A percentile compares a stretch with the other conserved stretches of the same genome.
phyloP scores from a whole-genome alignment of 106 monocot species.

The Dendrobium chrysotoxum region DNA sequence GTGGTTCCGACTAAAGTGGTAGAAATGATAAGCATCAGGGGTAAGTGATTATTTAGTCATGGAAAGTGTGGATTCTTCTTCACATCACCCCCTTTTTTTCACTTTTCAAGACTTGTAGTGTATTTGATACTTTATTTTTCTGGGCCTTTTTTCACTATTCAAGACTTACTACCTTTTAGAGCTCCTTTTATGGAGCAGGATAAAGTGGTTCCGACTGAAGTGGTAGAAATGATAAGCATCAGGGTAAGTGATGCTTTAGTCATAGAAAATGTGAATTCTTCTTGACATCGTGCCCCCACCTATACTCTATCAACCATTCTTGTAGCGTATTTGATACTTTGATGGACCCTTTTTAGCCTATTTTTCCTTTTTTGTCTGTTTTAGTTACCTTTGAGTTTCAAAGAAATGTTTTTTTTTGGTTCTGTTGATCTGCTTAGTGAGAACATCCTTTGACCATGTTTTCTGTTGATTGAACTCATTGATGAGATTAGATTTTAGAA shows the following conservation, averaged over 20 bases:
- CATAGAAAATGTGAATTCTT: neutral
- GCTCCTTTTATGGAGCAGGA: too few relatives aligned
- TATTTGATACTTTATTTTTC: neutral
- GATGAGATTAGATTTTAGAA: neutral
- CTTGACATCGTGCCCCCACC: too few relatives aligned
- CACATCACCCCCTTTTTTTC: neutral
- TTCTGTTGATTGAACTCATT: neutral
- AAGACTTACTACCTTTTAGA: neutral
- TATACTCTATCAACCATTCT: neutral
- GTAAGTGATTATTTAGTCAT: neutral
- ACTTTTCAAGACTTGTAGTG: neutral
- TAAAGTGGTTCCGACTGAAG: neutral
- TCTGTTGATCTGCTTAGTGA: neutral
- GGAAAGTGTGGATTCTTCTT: neutral
- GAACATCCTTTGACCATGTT: neutral
- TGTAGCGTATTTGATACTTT: neutral
- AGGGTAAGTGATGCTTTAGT: neutral
- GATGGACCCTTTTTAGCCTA: neutral
- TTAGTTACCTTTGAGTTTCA: neutral
- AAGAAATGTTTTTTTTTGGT: neutral
- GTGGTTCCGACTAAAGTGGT: neutral
- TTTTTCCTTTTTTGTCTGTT: neutral
- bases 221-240: neutral
- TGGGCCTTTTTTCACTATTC: neutral
- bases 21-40: neutral